Conservation (phyloP, 306 rosid genomes). For the Castanea crenata region DNA sequence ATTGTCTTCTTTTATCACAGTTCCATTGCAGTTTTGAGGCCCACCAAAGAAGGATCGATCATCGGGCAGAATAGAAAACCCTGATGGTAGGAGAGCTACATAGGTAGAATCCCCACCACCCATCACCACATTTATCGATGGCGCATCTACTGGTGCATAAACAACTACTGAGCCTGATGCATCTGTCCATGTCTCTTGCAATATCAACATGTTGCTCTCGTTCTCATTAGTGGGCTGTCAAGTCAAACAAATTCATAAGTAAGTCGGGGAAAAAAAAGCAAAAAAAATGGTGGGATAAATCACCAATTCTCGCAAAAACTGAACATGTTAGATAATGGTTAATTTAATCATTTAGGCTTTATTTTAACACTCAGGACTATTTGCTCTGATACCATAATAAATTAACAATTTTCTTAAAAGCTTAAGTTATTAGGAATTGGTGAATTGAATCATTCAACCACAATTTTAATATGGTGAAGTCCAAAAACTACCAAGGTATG, state of each 20-base stretch:
- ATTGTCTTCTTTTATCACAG: constrained; percentile 2
- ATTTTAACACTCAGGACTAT: too few relatives aligned
- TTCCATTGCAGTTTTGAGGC: constrained; percentile 7
- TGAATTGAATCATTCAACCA: too few relatives aligned
- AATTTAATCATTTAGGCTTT: too few relatives aligned
- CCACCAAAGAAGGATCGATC: constrained; percentile 19
- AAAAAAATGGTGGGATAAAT: too few relatives aligned
- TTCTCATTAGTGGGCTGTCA: constrained; percentile 44
- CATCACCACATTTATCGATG: constrained; percentile 51
- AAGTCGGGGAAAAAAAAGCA: not conserved
- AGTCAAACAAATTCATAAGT: not conserved
- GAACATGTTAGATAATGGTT: too few relatives aligned
- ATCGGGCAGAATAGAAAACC: constrained; percentile 67
- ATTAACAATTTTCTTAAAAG: too few relatives aligned
- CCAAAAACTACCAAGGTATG: not conserved
- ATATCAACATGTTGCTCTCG: constrained; percentile 46
- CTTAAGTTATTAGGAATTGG: too few relatives aligned
- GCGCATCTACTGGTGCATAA: constrained; percentile 61
- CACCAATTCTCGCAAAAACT: too few relatives aligned
- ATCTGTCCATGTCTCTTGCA: constrained; percentile 83
- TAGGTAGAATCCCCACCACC: constrained; percentile 66
- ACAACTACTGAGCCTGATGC: constrained; percentile 63
- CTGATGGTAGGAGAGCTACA: constrained; percentile 67
- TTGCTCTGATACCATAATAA: too few relatives aligned
- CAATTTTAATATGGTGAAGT: not conserved